Base-by-base conservation (phyloP, 345 rosid species). In the Anastatica hierochuntica region DNA sequence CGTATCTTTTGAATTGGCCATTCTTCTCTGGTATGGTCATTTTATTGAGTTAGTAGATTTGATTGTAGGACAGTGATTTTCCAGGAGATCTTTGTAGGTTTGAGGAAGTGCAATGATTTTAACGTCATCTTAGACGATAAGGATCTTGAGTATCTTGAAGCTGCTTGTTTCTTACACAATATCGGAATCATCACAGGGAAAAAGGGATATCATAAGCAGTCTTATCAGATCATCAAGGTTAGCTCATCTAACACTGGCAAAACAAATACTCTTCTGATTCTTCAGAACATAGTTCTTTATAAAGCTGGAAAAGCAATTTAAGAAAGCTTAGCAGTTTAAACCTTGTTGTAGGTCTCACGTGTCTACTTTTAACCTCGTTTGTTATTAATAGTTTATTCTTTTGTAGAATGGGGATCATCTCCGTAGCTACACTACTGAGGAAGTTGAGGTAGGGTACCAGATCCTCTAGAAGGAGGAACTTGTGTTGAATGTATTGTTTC, bases 131-230 rank as follows among this genome's bases (percentile, higher is more conserved):
- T 80, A 51, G 77, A 64, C 23, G 74, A 63, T 37, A 81, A 76
- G 61, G 77, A 78, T 71, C 73, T 79, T 54, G 89, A 82, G 65
- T 78, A 75, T 58, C 81, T 85, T 21, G 77, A 79, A 68, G 95
- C 82, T 67, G 84, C 95, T 10, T 85, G 89, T 60, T 73, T 79
- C 67, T 84, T 85, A 62, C 95, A 85, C 66, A 74, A 69, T 55
- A 59, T 77, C 7, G 95, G 95, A 34, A 67, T 71, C 38, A 60
- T 70, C 60, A 54, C 64, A 46, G 68, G 86, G 66, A 74, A 75
- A 73, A 82, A 73, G 70, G 84, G 89, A 57, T 82, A 85, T 56
- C 95, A 85, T 60, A 81, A 81, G 78, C 76, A 77, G 73, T 77
- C 89, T 19, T 77, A 68, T 63, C 70, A 43, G 43, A 82, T 85